A percentile compares a stretch with the other conserved stretches of the same genome.
phyloP scores from a whole-genome alignment of 192 early-diverging fungal genomes.

The Coemansia sp. region DNA sequence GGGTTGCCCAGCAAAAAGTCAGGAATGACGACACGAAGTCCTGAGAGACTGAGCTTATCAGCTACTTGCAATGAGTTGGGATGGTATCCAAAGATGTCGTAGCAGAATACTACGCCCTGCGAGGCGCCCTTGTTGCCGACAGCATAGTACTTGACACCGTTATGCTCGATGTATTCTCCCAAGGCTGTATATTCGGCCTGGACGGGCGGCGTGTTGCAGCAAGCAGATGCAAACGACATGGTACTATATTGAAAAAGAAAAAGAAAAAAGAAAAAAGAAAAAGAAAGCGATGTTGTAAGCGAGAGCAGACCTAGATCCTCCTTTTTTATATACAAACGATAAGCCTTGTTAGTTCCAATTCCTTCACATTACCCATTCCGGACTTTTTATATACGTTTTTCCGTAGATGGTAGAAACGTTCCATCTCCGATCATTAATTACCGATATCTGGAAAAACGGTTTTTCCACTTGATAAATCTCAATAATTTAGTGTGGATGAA shows the following conservation, averaged over 20 bases:
- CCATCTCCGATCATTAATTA: too few relatives aligned
- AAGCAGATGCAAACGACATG: constrained; percentile 29
- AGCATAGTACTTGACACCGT: constrained; percentile 26
- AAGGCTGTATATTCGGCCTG: constrained; percentile 34
- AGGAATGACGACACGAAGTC: constrained; percentile 59
- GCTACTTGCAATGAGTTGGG: constrained; percentile 60
- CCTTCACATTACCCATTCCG: too few relatives aligned
- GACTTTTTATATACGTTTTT: background rate
- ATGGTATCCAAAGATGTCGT: constrained; percentile 63
- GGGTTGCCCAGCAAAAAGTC: constrained; percentile 57
- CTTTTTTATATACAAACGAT: too few relatives aligned
- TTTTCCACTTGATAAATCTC: too few relatives aligned
- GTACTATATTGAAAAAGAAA: background rate
- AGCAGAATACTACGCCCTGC: constrained; percentile 57
- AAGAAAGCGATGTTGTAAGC: background rate
- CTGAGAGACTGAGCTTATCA: constrained; percentile 43
- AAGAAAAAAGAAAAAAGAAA: too few relatives aligned
- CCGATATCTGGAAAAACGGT: too few relatives aligned
- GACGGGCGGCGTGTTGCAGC: constrained; percentile 52
- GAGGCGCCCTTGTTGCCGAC: constrained; percentile 40
- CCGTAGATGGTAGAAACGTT: background rate
- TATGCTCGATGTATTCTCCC: constrained; percentile 15
- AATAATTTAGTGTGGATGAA: background rate
- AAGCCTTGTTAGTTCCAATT: too few relatives aligned
- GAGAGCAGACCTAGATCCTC: too few relatives aligned